Evolutionary conservation across 208 protist species (phyloP).

Genomic region (Naegleria gruberi): DNA sequence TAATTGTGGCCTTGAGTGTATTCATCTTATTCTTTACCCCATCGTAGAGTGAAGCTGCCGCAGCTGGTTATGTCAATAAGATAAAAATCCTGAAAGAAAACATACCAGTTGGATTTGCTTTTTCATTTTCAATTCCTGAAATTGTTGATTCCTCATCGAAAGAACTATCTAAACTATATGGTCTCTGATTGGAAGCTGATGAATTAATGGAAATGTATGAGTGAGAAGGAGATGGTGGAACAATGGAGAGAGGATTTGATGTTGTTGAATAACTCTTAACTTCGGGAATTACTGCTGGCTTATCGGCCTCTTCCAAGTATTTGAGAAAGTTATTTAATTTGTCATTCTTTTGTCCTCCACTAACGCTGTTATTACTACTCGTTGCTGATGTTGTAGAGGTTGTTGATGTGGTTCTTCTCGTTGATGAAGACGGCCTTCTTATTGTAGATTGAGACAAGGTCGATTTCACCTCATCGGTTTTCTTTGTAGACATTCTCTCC

Average conservation of each 20-base stretch:
- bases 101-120: neutral
- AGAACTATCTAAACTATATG: neutral
- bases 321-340: neutral
- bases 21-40: neutral
- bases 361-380: too few relatives aligned
- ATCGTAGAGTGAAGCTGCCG: neutral
- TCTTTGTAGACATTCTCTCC: neutral
- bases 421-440: neutral
- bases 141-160: neutral
- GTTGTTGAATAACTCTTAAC: neutral
- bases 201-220: neutral
- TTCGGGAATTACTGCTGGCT: neutral
- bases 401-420: neutral
- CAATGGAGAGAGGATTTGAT: neutral
- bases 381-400: neutral
- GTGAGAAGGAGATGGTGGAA: neutral
- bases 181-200: neutral
- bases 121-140: neutral
- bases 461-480: neutral
- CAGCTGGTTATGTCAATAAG: neutral
- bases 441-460: too few relatives aligned
- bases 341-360: neutral
- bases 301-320: neutral
- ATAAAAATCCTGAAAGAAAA: neutral
- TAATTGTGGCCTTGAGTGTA: neutral